Base-by-base conservation (phyloP, 305 asterid genomes). In the Nicotiana rustica region DNA sequence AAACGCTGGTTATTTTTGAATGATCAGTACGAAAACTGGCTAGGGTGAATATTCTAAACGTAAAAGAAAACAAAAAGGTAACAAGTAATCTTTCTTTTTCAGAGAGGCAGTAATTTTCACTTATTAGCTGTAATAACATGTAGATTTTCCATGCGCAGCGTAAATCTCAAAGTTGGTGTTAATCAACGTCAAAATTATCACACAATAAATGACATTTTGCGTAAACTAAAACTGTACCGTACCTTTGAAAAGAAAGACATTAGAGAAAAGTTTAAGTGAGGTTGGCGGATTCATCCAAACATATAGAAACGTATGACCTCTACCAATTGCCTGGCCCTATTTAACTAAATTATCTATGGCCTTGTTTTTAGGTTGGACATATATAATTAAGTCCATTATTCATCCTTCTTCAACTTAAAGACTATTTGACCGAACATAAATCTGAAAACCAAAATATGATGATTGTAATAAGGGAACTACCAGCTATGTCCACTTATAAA, bases 71-170 rank as follows among this genome's bases (percentile, higher is more conserved):
- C 59, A 55, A 18, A 60, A 61, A 29, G 15, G 67, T 21, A 19
- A 61, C 67, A 61, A 44, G 62, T 73, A 70, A 13, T 13, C 19
- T 44, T 14, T 73, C 21, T 71, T 71, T 47, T 47, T 5, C 38
- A 21, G 21, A 52, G 38, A 47, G 78, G 8, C 82, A 60, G 21
- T 78, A 57, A 62, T 60, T 78, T 78, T 78, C 60, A 78, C 38
- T 38, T 78, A 19, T 38, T 78, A 19, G 73, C 38, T 78, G 70
- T 60, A n/a, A 78, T 33, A 59, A 35, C 38, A 10, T 33, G 70
- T 78, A 59, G 10, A 41, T 60, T 78, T 78, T 78, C 38, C 70
- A 18, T 36, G 60, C 3, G 25, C 44, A 38, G 14, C 73, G 82
- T 79, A 79, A 21, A 49, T 61, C 9, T 38, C 70, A 18, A 79